Conservation (phyloP, 352 stramenopile species). For the Phytophthora nicotianae region DNA sequence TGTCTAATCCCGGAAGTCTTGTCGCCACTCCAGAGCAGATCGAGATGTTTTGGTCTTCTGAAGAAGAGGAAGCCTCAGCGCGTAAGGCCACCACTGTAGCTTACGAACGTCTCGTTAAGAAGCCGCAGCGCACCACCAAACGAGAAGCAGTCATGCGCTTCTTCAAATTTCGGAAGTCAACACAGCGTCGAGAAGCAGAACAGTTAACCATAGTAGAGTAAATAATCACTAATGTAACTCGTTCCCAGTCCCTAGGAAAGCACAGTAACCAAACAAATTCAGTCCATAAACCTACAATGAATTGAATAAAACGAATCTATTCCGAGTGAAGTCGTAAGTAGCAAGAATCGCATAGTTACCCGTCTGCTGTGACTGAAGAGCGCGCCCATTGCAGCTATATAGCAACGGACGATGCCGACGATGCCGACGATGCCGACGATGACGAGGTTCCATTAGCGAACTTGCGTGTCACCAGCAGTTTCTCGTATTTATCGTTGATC, state of each 20-base stretch:
- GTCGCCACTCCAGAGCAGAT: slow-evolving; percentile 25
- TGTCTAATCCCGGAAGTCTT: slow-evolving; percentile 25
- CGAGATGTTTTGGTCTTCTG: slow-evolving; percentile 30
- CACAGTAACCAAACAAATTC: slow-evolving; percentile 7
- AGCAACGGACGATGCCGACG: slow-evolving; percentile 29
- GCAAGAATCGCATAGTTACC: neutral
- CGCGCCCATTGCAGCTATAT: slow-evolving; percentile 17
- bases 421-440: slow-evolving; percentile 35
- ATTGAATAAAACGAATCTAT: slow-evolving; percentile 15
- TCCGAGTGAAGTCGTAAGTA: slow-evolving; percentile 1
- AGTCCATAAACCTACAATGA: neutral
- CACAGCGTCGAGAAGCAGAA: slow-evolving; percentile 15
- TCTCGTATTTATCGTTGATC: slow-evolving; percentile 56
- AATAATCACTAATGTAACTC: neutral
- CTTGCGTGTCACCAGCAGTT: slow-evolving; percentile 36
- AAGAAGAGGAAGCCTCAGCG: slow-evolving; percentile 21
- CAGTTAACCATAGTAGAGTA: slow-evolving; percentile 15
- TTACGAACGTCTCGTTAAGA: slow-evolving; percentile 36
- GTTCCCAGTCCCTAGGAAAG: neutral
- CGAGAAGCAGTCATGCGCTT: slow-evolving; percentile 31
- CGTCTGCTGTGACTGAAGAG: neutral
- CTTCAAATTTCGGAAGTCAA: slow-evolving; percentile 22
- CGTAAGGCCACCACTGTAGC: slow-evolving; percentile 26
- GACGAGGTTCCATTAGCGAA: slow-evolving; percentile 28
- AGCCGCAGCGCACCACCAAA: slow-evolving; percentile 22